Conservation (phyloP, 2,329 filamentous ascomycete species). For the Seiridium cupressi region DNA sequence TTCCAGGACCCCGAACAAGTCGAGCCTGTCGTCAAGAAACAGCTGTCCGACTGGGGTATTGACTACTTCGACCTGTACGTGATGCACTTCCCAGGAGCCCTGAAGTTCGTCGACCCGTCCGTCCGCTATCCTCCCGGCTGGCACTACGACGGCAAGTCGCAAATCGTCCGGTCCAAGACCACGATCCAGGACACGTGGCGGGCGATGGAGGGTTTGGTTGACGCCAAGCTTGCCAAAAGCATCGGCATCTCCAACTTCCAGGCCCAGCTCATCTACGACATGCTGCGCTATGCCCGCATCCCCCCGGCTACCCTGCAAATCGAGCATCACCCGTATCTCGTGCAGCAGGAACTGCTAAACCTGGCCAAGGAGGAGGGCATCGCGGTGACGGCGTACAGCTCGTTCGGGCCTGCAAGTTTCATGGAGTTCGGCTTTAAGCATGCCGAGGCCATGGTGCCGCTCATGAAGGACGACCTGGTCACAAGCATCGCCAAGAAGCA, state of each 20-base stretch:
- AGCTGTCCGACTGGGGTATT: constrained; percentile 78
- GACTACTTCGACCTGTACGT: constrained; percentile 91
- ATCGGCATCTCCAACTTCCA: constrained; percentile 87
- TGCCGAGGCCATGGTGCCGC: constrained; percentile 61
- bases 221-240: constrained; percentile 64
- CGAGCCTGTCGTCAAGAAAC: constrained; percentile 71
- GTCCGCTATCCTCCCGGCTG: constrained; percentile 80
- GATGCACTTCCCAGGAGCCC: constrained; percentile 84
- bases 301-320: constrained; percentile 78
- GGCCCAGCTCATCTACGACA: constrained; percentile 72
- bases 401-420: constrained; percentile 78
- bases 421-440: constrained; percentile 72
- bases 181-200: constrained; percentile 80
- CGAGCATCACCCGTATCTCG: constrained; percentile 87
- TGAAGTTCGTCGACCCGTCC: constrained; percentile 80
- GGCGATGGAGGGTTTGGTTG: constrained; percentile 74
- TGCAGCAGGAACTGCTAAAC: constrained; percentile 68
- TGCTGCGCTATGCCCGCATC: constrained; percentile 74
- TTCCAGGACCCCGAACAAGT: constrained; percentile 82
- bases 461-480: constrained; percentile 70
- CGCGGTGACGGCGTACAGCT: constrained; percentile 78
- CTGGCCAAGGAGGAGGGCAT: constrained; percentile 70
- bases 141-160: constrained; percentile 61
- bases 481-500: constrained; percentile 66
- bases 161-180: constrained; percentile 64